Evolutionary conservation across 2,329 filamentous ascomycete species (phyloP), one percentile per base, ranked within the genome.

Genomic region (Eutypella sp.): DNA sequence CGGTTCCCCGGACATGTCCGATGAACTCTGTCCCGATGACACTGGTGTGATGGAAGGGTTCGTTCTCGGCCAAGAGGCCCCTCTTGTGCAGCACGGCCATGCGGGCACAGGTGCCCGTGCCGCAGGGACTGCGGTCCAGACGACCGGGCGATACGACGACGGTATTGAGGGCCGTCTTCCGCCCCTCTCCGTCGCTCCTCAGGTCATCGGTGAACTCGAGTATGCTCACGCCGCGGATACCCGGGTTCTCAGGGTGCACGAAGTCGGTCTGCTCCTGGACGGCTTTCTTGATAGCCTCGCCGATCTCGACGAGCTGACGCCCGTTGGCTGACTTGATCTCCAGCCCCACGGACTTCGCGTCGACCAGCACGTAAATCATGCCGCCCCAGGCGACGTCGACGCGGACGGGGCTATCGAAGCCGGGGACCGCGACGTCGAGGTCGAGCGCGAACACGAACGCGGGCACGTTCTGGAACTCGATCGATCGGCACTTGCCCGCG

Each of bases 361-460:
- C 67, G 1, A 73, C 68, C 8, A 75, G 41, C 2, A 58, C 67
- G 44, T 69, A 75, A 49, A 66, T 63, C 71, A 71, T 72, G 1
- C 72, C 72, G 6, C 72, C 72, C 58, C 66, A 74, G 13, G 68
- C 71, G 40, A 75, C 60, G 44, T 75, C 71, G 2, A 73, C 67
- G 0, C 42, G 49, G 2, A 74, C 51, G 4, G 44, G 57, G 0
- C 45, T 57, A 0, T 70, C 71, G 0, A 75, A 18, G 0, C 64
- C 71, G 0, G 67, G 68, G 1, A 74, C 68, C 0, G 65, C 47
- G 13, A 74, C 60, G 41, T 60, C 53, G 20, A 63, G 49, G 50
- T 71, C 70, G 2, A 75, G 57, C 5, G 54, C 59, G 31, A 60
- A 64, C 4, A 69, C 69, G 50, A 74, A 74, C 0, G 67, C 50